Evolutionary conservation across 257 asterid species (phyloP).

Genomic region (Solanum corneliomulleri): DNA sequence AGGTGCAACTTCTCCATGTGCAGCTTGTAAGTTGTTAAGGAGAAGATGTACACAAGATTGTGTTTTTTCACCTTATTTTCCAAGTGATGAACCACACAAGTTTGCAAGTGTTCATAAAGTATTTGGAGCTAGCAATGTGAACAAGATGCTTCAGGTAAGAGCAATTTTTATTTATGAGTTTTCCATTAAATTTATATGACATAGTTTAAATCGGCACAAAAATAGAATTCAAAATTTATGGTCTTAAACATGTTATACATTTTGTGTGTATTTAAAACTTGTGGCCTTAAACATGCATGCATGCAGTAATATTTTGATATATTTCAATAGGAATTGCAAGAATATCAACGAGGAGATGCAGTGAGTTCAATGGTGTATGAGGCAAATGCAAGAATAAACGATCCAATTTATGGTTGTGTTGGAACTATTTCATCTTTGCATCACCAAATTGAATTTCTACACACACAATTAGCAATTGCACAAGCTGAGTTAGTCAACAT

Average conservation of each 20-base stretch:
- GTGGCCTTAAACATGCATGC: background rate
- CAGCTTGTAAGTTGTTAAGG: slow-evolving; percentile 82
- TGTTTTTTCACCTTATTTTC: slow-evolving; percentile 79
- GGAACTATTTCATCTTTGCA: slow-evolving; percentile 52
- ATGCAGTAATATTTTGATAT: background rate
- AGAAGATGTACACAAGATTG: slow-evolving; percentile 80
- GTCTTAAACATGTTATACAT: background rate
- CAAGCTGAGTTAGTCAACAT: slow-evolving; percentile 52
- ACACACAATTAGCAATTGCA: slow-evolving; percentile 37
- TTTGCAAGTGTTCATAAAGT: slow-evolving; percentile 90
- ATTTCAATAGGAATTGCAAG: slow-evolving; percentile 30
- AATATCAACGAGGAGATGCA: slow-evolving; percentile 49
- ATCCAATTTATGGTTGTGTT: slow-evolving; percentile 60
- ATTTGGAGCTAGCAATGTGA: slow-evolving; percentile 92
- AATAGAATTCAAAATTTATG: background rate
- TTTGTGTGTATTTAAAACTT: background rate
- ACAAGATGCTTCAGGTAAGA: slow-evolving; percentile 80
- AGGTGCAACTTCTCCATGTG: slow-evolving; percentile 66
- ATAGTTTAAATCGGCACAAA: background rate
- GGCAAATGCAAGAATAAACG: slow-evolving; percentile 50
- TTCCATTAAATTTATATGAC: background rate
- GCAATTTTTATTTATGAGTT: background rate
- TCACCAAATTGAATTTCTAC: slow-evolving; percentile 38
- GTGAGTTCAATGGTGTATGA: slow-evolving; percentile 66
- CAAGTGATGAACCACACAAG: slow-evolving; percentile 83